phyloP scores from a whole-genome alignment of 257 asterid genomes.

The Mitragyna speciosa region DNA sequence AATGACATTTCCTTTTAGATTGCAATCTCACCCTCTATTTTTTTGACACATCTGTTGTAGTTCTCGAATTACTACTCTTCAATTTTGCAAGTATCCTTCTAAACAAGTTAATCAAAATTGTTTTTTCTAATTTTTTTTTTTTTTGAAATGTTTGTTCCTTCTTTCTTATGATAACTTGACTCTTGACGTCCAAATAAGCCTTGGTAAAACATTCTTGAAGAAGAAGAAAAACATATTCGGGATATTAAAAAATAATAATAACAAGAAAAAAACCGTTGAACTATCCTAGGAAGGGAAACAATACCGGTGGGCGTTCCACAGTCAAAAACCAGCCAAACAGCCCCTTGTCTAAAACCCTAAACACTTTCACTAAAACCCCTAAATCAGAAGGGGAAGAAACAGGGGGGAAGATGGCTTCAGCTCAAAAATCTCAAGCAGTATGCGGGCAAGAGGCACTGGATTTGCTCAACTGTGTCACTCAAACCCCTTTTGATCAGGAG shows the following conservation, averaged over 20 bases:
- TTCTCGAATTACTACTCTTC: too few relatives aligned
- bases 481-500: constrained; percentile 61
- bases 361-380: constrained; percentile 9
- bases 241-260: neutral
- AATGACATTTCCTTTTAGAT: too few relatives aligned
- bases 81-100: too few relatives aligned
- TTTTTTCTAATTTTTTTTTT: too few relatives aligned
- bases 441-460: constrained; percentile 71
- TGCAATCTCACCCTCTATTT: too few relatives aligned
- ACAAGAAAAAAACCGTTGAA: too few relatives aligned
- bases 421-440: constrained; percentile 43
- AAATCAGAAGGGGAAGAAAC: neutral
- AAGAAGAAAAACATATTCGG: neutral
- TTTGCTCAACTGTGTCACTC: constrained; percentile 76
- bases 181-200: too few relatives aligned
- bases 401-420: constrained; percentile 16
- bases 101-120: too few relatives aligned
- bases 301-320: neutral
- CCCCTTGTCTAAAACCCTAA: neutral
- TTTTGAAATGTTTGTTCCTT: too few relatives aligned
- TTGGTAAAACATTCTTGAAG: neutral
- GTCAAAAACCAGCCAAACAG: neutral
- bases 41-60: too few relatives aligned
- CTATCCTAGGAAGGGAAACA: neutral
- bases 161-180: too few relatives aligned